Base-by-base conservation (phyloP, 192 early-diverging fungal genomes). In the Mortierella antarctica region DNA sequence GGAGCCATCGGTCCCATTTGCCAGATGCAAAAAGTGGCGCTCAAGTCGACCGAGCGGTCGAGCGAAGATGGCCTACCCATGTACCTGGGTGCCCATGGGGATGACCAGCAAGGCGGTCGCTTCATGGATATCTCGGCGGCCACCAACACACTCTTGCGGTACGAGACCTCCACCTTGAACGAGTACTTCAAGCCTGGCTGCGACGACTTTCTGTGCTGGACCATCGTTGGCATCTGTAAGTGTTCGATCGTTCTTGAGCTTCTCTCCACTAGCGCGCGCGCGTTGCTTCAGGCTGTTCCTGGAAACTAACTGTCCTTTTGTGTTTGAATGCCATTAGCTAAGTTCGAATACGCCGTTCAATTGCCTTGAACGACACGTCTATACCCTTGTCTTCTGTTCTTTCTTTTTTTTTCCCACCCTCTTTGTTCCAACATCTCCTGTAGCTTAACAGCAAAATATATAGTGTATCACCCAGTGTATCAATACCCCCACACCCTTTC, bases 11-110 rank as follows among this genome's bases (percentile, higher is more conserved):
- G 91, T 7, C 91, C 92, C 14, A 89, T 95, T 44, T 92, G 92
- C 69, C 93, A 95, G 82, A 93, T 95, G 93, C 93, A 95, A 83
- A 95, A 95, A 77, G 83, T 95, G 20, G 92, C 93, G 15, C 86
- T 94, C 20, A 74, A 86, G 74, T 70, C 83, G 9, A 57, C 47
- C 7, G 72, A 73, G n/a, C 78, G 84, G 17, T 62, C 85, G 0
- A 40, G n/a, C 64, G 72, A 57, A 9, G 67, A 58, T 13, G 54
- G 71, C 17, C 54, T 58, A 23, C 65, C 82, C 5, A 44, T 77
- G 50, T 88, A 84, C 67, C 55, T 88, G 13, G 85, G 85, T 56
- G 87, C 87, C n/a, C 78, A 71, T 40, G 85, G 77, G 18, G 70
- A 80, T n/a, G 77, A 80, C 44, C 77, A 80, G 39, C 77, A 71